Percentiles rank a stretch among this genome's conserved stretches.
These are phyloP conservation scores for Lactarius evosmus DNA, from an alignment of 768 basidiomycete genomes.

Conservation along the genomic window DNA sequence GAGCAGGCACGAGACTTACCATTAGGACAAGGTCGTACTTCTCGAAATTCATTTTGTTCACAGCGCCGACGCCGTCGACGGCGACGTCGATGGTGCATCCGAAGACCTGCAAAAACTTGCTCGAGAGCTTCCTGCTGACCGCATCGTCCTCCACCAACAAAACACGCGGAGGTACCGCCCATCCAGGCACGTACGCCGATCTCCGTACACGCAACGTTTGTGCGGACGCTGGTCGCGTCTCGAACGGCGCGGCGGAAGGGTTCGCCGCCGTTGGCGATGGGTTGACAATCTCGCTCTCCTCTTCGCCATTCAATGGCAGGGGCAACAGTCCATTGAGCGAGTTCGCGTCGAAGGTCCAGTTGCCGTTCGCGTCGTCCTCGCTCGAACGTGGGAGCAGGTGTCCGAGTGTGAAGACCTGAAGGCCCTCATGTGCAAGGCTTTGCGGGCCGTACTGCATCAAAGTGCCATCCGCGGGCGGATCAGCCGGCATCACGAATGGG, in stretches of 20 bases:
- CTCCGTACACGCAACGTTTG: conserved; percentile 66
- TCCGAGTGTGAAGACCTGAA: conserved; percentile 79
- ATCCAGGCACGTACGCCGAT: conserved; percentile 81
- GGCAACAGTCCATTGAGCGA: conserved; percentile 32
- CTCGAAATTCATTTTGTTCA: conserved; percentile 94
- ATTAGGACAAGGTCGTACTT: conserved; percentile 96
- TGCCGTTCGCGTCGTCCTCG: conserved; percentile 51
- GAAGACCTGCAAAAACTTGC: conserved; percentile 93
- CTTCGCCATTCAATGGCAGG: conserved; percentile 7
- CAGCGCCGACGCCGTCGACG: conserved; percentile 87
- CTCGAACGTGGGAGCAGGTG: conserved; percentile 62
- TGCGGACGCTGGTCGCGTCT: conserved; percentile 27
- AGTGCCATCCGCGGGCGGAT: background rate
- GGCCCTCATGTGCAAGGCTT: conserved; percentile 50
- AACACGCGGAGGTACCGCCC: conserved; percentile 89
- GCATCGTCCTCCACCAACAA: conserved; percentile 94
- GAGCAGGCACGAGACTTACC: conserved; percentile 48
- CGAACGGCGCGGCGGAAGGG: conserved; percentile 24
- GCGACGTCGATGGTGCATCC: conserved; percentile 94
- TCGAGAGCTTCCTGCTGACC: conserved; percentile 81
- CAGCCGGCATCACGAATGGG: conserved; percentile 18
- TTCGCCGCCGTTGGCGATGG: conserved; percentile 9
- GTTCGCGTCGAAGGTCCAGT: conserved; percentile 55
- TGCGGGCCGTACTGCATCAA: conserved; percentile 26
- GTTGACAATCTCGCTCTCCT: conserved; percentile 10